Evolutionary conservation across 2,329 filamentous ascomycete species (phyloP).

Genomic region (Hypoxylon sp.): DNA sequence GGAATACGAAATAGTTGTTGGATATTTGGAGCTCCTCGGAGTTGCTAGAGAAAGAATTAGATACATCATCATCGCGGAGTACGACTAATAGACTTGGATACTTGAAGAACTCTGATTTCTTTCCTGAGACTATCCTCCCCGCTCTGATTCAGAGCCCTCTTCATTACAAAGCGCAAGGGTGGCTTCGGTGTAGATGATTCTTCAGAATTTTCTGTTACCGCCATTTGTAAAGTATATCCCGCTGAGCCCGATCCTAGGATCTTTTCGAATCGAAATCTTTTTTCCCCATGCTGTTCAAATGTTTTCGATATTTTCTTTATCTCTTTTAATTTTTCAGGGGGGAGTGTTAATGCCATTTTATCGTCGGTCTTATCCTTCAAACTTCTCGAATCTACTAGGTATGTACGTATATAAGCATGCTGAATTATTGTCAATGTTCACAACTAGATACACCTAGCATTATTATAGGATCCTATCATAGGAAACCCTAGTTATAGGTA

Average conservation of each 20-base stretch:
- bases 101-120: slow-evolving; percentile 38
- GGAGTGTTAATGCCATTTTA: neutral
- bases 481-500: neutral
- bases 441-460: neutral
- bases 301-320: neutral
- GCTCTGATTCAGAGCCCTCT: slow-evolving; percentile 25
- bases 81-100: slow-evolving; percentile 11
- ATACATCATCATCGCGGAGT: neutral
- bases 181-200: neutral
- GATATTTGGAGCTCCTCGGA: slow-evolving; percentile 42
- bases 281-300: neutral
- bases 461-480: no score
- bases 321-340: neutral
- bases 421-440: neutral
- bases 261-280: slow-evolving; percentile 34
- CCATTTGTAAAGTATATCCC: slow-evolving; percentile 41
- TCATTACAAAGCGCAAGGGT: slow-evolving; percentile 40
- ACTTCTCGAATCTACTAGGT: neutral
- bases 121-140: slow-evolving; percentile 22
- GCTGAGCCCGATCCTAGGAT: slow-evolving; percentile 38
- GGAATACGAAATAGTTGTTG: slow-evolving; percentile 33
- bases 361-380: neutral
- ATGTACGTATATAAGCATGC: neutral
- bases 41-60: slow-evolving; percentile 30
- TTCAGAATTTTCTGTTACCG: slow-evolving; percentile 14